Percentiles rank a stretch among this genome's conserved stretches.
Conservation (phyloP, 306 rosid species). For the Inga laurina region DNA sequence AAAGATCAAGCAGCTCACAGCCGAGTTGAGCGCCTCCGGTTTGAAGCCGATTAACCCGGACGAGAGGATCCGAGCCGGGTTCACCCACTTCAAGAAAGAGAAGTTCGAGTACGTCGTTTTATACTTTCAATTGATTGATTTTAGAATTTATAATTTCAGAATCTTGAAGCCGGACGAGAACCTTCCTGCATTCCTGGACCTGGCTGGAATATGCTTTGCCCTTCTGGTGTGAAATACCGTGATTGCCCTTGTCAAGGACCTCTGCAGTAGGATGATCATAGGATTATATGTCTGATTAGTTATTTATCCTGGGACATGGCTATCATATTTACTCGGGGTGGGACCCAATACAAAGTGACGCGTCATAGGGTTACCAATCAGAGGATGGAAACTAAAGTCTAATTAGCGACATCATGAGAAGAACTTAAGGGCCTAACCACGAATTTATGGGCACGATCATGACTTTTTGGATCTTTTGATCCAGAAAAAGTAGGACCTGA, state of each 20-base stretch:
- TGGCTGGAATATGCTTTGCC: slow-evolving; percentile 34
- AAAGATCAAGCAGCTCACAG: slow-evolving; percentile 72
- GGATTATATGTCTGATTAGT: not conserved
- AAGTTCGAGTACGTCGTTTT: slow-evolving; percentile 58
- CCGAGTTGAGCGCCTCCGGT: slow-evolving; percentile 48
- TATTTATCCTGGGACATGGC: not conserved
- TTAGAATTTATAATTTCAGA: not conserved
- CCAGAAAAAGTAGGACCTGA: not conserved
- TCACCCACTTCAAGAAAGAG: slow-evolving; percentile 65
- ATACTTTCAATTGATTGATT: not conserved
- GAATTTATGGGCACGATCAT: not conserved
- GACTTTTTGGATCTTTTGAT: not conserved
- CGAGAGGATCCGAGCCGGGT: slow-evolving; percentile 76
- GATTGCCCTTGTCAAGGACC: not conserved
- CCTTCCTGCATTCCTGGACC: not conserved
- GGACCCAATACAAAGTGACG: slow-evolving; percentile 3
- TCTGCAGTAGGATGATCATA: not conserved
- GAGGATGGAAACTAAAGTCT: not conserved
- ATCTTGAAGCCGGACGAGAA: not conserved
- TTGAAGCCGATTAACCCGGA: slow-evolving; percentile 49
- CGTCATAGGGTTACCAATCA: not conserved
- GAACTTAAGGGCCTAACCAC: not conserved
- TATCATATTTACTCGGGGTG: not conserved
- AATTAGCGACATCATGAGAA: slow-evolving; percentile 13
- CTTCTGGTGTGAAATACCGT: not conserved